Base-by-base conservation (phyloP, 73 alveolate species). In the Paramecium tetraurelia region DNA sequence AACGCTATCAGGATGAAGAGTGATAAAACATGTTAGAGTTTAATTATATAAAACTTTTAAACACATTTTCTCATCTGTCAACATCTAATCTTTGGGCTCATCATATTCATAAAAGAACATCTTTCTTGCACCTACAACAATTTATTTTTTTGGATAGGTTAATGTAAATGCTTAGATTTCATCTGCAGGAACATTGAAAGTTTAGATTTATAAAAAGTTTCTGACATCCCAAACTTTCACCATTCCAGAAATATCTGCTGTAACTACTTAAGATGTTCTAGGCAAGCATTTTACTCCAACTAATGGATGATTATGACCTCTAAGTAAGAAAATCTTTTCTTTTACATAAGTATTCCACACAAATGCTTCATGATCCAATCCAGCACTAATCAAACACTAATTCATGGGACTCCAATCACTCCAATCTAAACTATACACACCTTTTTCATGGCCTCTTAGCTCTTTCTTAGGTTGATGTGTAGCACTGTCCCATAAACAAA, bases 181-280 rank as follows among this genome's bases (percentile, higher is more conserved):
- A 95, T 97, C 97, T 71, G 97, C 86, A 5, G 99, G 99, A 20
- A 98, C 97, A 93, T 97, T 97, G 89, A 98, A 96, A 43, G 99
- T 97, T 93, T 98, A 96, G 53, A 97, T 97, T 20, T 97, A 94
- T 14, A 98, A 93, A 92, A 97, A 96, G 44, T 98, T 98, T 70
- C 99, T 89, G 12, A 97, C 96, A 97, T 98, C 99, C 99, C 99
- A 98, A 0, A 98, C 97, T 92, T 98, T 96, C 89, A 98, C 97
- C 97, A 98, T 96, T 4, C 99, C 99, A 46, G 98, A 93, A 43
- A 98, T 98, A 97, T 98, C 99, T 20, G 99, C 99, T 24, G 99
- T 97, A 21, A 98, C 95, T 75, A 98, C 98, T 93, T 98, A 96
- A 41, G 95, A 94, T 24, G 99, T 96, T 22, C 96, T 95, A 68